Conservation (phyloP, 495 filamentous ascomycete genomes). For the Neurospora africana region DNA sequence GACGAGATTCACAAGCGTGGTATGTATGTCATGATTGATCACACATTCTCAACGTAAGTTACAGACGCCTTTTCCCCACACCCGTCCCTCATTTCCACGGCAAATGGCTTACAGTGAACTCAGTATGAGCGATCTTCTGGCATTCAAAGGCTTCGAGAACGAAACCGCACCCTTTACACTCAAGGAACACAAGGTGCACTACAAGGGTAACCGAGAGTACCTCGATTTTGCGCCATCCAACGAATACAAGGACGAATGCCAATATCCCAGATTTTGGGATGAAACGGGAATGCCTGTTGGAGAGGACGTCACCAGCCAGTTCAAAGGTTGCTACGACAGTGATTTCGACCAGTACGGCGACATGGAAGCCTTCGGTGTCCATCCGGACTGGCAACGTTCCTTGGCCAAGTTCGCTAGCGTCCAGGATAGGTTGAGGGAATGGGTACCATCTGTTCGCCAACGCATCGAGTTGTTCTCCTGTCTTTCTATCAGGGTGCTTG, state of each 20-base stretch:
- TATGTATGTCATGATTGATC: conserved; percentile 67
- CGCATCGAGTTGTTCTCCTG: conserved; percentile 57
- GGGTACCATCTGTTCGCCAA: conserved; percentile 49
- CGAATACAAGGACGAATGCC: conserved; percentile 47
- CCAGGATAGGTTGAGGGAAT: conserved; percentile 66
- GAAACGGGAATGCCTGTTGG: conserved; percentile 46
- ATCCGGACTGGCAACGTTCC: conserved; percentile 53
- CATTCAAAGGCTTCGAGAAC: conserved; percentile 48
- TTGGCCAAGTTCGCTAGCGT: conserved; percentile 63
- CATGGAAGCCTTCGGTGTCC: conserved; percentile 56
- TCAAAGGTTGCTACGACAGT: conserved; percentile 52
- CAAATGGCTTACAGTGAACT: not conserved
- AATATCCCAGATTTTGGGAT: conserved; percentile 57
- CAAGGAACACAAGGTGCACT: conserved; percentile 43
- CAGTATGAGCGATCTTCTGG: conserved; percentile 47
- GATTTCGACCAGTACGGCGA: conserved; percentile 65
- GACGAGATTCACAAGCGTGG: conserved; percentile 55
- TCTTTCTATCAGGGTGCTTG: conserved; percentile 51
- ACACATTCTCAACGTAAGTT: conserved; percentile 51
- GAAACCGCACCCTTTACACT: conserved; percentile 42
- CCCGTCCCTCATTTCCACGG: not conserved
- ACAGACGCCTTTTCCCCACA: not conserved
- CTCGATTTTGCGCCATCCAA: conserved; percentile 49
- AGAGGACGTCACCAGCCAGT: conserved; percentile 29
- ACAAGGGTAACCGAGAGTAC: conserved; percentile 48